These are phyloP conservation scores for Fomitopsis serialis DNA, from an alignment of 768 basidiomycete genomes.

Conservation along the genomic window DNA sequence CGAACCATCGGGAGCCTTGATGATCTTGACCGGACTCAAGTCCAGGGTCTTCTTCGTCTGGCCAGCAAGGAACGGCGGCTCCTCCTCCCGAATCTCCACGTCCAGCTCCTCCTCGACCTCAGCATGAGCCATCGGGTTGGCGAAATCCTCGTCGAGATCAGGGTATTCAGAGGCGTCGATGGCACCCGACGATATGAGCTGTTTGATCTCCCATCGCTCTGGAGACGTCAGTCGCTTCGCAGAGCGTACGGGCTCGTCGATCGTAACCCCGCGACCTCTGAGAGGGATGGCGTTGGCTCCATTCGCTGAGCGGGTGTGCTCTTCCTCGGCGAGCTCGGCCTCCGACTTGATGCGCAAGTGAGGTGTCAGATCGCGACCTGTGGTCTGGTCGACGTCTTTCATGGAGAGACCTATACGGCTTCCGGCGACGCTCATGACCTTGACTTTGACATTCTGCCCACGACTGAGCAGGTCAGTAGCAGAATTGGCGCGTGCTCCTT, in stretches of 20 bases:
- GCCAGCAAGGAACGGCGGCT: conserved; percentile 92
- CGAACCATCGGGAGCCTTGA: conserved; percentile 98
- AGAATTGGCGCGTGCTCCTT: conserved; percentile 79
- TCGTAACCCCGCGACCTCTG: conserved; percentile 36
- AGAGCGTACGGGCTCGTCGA: conserved; percentile 53
- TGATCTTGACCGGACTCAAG: conserved; percentile 94
- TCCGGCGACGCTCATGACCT: conserved; percentile 91
- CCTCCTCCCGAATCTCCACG: conserved; percentile 95
- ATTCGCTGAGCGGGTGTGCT: conserved; percentile 54
- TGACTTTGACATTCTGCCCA: conserved; percentile 87
- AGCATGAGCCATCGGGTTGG: conserved; percentile 66
- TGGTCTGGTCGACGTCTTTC: conserved; percentile 94
- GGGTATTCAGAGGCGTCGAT: conserved; percentile 92
- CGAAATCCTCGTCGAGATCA: conserved; percentile 83
- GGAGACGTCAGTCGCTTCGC: conserved; percentile 92
- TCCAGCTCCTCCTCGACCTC: conserved; percentile 97
- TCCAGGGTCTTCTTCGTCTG: conserved; percentile 96
- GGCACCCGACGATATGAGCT: conserved; percentile 93
- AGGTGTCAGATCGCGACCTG: conserved; percentile 89
- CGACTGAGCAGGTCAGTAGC: conserved; percentile 83
- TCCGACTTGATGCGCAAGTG: conserved; percentile 93
- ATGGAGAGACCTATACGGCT: conserved; percentile 83
- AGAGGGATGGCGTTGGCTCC: conserved; percentile 89
- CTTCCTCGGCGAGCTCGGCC: conserved; percentile 82
- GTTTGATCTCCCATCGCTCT: conserved; percentile 99